These are phyloP conservation scores for Cyberlindnera maritima DNA, from an alignment of 805 yeast species.

Conservation along the genomic window DNA sequence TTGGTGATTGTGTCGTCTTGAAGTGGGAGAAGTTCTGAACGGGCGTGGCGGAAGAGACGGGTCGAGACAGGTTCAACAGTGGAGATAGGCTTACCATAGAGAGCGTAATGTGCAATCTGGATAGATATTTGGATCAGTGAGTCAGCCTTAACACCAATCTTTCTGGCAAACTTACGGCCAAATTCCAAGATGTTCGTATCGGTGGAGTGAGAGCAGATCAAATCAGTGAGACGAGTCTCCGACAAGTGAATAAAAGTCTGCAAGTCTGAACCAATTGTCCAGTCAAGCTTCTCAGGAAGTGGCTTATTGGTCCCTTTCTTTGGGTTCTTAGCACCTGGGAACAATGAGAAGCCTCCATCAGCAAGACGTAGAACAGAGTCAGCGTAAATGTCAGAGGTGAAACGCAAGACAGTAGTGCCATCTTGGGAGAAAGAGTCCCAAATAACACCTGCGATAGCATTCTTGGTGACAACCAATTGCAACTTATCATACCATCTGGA, in stretches of 20 bases:
- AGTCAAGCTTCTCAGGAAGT: conserved; percentile 29
- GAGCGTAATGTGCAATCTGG: conserved; percentile 87
- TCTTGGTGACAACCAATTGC: conserved; percentile 78
- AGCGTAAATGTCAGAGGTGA: conserved; percentile 85
- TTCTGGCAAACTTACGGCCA: conserved; percentile 75
- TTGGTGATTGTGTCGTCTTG: conserved; percentile 52
- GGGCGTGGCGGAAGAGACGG: conserved; percentile 60
- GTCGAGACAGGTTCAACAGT: conserved; percentile 90
- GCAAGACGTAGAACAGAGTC: conserved; percentile 87
- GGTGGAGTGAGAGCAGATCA: conserved; percentile 75
- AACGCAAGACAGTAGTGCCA: conserved; percentile 86
- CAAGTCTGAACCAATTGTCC: conserved; percentile 37
- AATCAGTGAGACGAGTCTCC: conserved; percentile 83
- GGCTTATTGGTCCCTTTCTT: conserved; percentile 16
- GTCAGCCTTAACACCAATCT: conserved; percentile 82
- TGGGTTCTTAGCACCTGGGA: conserved; percentile 33
- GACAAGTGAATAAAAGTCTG: conserved; percentile 64
- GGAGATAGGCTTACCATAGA: conserved; percentile 85
- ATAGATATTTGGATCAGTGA: conserved; percentile 88
- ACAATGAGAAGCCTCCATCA: conserved; percentile 51
- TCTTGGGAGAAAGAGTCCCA: conserved; percentile 92
- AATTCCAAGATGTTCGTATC: conserved; percentile 72
- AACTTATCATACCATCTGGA: conserved; percentile 90
- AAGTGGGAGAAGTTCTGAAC: conserved; percentile 67
- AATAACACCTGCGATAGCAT: conserved; percentile 86